Evolutionary conservation across 2,329 filamentous ascomycete genomes (phyloP).

Genomic region (Lasiodiplodia sp.): DNA sequence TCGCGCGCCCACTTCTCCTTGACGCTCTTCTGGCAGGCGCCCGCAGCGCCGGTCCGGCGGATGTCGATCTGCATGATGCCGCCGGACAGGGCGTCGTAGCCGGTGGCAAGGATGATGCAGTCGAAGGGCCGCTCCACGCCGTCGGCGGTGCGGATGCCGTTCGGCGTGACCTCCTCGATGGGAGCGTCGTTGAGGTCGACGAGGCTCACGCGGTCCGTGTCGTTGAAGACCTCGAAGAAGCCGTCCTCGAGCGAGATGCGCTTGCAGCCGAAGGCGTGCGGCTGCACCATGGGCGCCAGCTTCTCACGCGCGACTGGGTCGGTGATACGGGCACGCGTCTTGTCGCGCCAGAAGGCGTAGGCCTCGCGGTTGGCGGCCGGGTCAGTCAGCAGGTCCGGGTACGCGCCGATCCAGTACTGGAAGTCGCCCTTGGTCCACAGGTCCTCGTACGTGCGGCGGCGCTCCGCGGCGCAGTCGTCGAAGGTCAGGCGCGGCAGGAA

Average conservation of each 20-base stretch:
- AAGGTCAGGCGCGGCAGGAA: constrained; percentile 36
- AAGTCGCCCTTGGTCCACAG: constrained; percentile 36
- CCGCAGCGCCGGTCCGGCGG: constrained; percentile 37
- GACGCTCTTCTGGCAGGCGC: constrained; percentile 22
- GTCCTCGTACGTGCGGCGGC: constrained; percentile 31
- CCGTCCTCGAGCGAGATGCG: constrained; percentile 35
- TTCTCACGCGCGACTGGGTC: constrained; percentile 34
- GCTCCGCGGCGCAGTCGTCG: constrained; percentile 18
- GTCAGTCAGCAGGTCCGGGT: constrained; percentile 35
- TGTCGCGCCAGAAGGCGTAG: constrained; percentile 36
- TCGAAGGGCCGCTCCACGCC: constrained; percentile 61
- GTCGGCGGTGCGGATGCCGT: constrained; percentile 57
- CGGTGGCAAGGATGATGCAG: constrained; percentile 57
- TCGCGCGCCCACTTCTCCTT: constrained; percentile 27
- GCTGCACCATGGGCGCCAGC: constrained; percentile 35
- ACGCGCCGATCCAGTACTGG: constrained; percentile 40
- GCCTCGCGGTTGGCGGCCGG: constrained; percentile 37
- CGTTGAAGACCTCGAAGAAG: constrained; percentile 48
- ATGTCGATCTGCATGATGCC: constrained; percentile 48
- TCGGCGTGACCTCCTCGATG: constrained; percentile 56
- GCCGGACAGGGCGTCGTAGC: constrained; percentile 52
- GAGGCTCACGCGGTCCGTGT: constrained; percentile 55
- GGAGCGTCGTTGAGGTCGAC: constrained; percentile 47
- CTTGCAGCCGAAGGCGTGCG: constrained; percentile 33
- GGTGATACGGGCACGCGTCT: constrained; percentile 38